Evolutionary conservation across 306 rosid genomes (phyloP), one percentile per base, ranked within the genome.

Genomic region (Cajanus cajan): DNA sequence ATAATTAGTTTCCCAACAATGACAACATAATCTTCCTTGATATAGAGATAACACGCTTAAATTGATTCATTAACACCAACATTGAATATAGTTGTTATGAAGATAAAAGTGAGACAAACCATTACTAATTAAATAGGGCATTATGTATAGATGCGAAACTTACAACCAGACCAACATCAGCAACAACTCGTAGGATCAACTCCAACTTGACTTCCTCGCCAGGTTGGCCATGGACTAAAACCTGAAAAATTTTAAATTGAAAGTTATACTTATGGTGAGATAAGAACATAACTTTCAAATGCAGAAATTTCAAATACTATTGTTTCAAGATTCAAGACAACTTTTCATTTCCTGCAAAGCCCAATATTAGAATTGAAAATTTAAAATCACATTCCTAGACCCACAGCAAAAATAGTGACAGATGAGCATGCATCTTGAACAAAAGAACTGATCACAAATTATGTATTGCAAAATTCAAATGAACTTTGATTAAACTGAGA

Each of bases 171-270:
- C 99, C 99, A 80, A 91, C 98, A 14, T 96, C 99, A 13, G 99
- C 99, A 78, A 96, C 99, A 78, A 96, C 98, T 47, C 97, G 90
- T 21, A 96, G 88, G 79, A 91, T 90, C 90, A 96, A 84, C 92
- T 91, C 99, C 91, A 95, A 82, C 83, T 90, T 95, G 85, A 93
- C 84, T 88, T 95, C 99, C 91, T 93, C 96, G 70, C 98, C 98
- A 39, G 96, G 93, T 82, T 90, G 99, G 64, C 99, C 98, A 16
- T 82, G 86, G 76, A 84, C 77, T 71, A 96, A 89, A 84, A 89
- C 91, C 99, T 96, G 90, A 82, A 79, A 43, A 47, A 44, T 67
- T 47, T 77, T 78, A 7, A 31, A 64, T 67, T 31, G 10, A 78
- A 28, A 36, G 50, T 71, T 86, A 64, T 64, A 45, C 58, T 48